Evolutionary conservation across 169 alveolate genomes (phyloP).

Genomic region (Eimeria necatrix): DNA sequence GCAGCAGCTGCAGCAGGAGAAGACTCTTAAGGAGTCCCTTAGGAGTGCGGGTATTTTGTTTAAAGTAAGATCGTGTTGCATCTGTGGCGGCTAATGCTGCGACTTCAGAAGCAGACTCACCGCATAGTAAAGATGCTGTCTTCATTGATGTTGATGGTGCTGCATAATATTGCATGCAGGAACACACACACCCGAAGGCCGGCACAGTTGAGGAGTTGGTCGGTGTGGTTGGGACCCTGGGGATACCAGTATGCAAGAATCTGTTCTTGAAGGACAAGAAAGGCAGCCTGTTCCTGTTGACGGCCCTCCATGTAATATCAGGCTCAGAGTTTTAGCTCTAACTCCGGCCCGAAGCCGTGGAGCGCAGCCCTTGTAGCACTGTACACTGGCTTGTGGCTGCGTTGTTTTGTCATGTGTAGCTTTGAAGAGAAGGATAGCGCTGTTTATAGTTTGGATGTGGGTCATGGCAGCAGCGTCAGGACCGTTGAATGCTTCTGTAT

Average conservation of each 20-base stretch:
- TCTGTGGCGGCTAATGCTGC: conserved; percentile 17
- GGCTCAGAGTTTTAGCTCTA: background rate
- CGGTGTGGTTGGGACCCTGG: conserved; percentile 71
- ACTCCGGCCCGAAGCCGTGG: too few species aligned
- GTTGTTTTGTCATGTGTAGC: too few species aligned
- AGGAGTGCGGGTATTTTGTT: conserved; percentile 29
- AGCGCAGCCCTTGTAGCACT: too few species aligned
- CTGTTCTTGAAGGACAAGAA: conserved; percentile 86
- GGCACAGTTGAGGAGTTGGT: conserved; percentile 80
- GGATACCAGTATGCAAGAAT: conserved; percentile 79
- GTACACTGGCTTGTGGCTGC: too few species aligned
- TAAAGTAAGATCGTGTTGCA: conserved; percentile 16
- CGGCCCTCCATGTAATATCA: conserved; percentile 66
- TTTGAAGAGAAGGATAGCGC: background rate
- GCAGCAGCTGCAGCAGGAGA: conserved; percentile 70
- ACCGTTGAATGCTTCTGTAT: background rate
- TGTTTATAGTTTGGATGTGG: background rate
- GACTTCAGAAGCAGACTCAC: background rate
- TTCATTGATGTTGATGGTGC: conserved; percentile 23
- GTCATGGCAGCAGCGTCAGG: background rate
- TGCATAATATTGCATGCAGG: conserved; percentile 50
- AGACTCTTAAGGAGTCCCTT: conserved; percentile 19
- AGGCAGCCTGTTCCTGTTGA: conserved; percentile 82
- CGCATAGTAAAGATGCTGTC: background rate
- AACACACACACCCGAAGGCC: conserved; percentile 81